phyloP scores from a whole-genome alignment of 768 basidiomycete species.

The Peribolospora baueri region DNA sequence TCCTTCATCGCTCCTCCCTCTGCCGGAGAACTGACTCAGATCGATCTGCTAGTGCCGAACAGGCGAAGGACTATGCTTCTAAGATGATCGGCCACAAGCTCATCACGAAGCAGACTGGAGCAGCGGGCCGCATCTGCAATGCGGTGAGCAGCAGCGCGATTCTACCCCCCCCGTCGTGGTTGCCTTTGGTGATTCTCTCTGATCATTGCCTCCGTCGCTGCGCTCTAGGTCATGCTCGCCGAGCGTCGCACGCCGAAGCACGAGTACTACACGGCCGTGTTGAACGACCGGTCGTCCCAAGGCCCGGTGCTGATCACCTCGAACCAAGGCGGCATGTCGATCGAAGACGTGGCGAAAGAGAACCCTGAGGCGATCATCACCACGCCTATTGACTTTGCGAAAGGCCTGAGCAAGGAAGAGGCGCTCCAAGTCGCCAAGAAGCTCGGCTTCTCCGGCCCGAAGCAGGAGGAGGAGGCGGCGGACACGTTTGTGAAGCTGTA shows the following conservation, averaged over 20 bases:
- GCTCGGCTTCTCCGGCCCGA: constrained; percentile 57
- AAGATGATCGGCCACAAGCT: constrained; percentile 89
- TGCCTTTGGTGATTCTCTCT: neutral
- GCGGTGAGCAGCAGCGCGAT: constrained; percentile 32
- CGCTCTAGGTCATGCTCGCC: constrained; percentile 73
- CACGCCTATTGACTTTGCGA: constrained; percentile 62
- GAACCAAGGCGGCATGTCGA: constrained; percentile 95
- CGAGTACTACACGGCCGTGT: constrained; percentile 91
- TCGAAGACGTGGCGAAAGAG: constrained; percentile 93
- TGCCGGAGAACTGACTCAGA: neutral
- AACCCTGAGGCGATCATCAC: constrained; percentile 89
- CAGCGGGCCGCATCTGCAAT: constrained; percentile 74
- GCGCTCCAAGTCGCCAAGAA: constrained; percentile 62
- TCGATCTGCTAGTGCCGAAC: constrained; percentile 35
- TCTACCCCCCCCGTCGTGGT: neutral
- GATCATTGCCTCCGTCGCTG: neutral
- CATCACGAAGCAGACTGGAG: constrained; percentile 97
- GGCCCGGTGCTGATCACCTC: constrained; percentile 85
- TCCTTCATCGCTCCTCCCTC: neutral
- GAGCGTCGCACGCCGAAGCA: constrained; percentile 79
- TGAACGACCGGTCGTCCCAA: constrained; percentile 75
- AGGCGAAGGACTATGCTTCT: constrained; percentile 60
- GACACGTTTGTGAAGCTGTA: constrained; percentile 84
- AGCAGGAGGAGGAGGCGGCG: constrained; percentile 59
- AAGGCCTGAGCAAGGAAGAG: constrained; percentile 44